These are phyloP conservation scores for Hippophae gyantsensis DNA, from an alignment of 306 rosid genomes.

Conservation along the genomic window DNA sequence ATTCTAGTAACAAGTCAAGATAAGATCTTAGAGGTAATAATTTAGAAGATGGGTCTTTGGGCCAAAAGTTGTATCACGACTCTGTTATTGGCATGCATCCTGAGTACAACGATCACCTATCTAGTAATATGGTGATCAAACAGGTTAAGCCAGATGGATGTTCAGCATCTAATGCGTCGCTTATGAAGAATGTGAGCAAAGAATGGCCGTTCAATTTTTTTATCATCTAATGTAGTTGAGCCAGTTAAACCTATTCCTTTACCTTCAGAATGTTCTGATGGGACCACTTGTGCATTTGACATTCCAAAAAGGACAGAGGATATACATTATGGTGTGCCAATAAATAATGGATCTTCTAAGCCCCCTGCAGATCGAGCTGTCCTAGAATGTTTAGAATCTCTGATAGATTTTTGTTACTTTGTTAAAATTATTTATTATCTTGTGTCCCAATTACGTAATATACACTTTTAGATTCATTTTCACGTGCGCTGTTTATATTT, in stretches of 20 bases:
- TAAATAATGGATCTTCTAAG: conserved; percentile 37
- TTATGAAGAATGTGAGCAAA: conserved; percentile 27
- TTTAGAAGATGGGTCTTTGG: conserved; percentile 30
- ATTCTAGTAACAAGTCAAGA: conserved; percentile 19
- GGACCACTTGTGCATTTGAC: conserved; percentile 33
- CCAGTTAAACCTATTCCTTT: conserved; percentile 16
- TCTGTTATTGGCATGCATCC: conserved; percentile 21
- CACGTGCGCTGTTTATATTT: no score
- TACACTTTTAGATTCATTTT: no score
- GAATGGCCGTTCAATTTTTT: conserved; percentile 26
- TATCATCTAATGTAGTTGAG: conserved; percentile 18
- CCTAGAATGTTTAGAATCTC: conserved; percentile 31
- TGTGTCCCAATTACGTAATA: no score
- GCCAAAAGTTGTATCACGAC: conserved; percentile 23
- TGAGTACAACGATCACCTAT: conserved; percentile 36
- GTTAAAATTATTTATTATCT: no score
- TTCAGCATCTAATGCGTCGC: conserved; percentile 19
- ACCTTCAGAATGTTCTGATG: conserved; percentile 37
- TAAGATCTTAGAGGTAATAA: conserved; percentile 22
- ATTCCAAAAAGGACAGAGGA: conserved; percentile 46
- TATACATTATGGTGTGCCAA: conserved; percentile 40
- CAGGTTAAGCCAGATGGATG: conserved; percentile 26
- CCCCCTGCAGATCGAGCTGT: conserved; percentile 31
- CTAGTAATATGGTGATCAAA: conserved; percentile 34
- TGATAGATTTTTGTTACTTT: not conserved